phyloP scores from a whole-genome alignment of 768 basidiomycete genomes.

The Pisolithus orientalis region DNA sequence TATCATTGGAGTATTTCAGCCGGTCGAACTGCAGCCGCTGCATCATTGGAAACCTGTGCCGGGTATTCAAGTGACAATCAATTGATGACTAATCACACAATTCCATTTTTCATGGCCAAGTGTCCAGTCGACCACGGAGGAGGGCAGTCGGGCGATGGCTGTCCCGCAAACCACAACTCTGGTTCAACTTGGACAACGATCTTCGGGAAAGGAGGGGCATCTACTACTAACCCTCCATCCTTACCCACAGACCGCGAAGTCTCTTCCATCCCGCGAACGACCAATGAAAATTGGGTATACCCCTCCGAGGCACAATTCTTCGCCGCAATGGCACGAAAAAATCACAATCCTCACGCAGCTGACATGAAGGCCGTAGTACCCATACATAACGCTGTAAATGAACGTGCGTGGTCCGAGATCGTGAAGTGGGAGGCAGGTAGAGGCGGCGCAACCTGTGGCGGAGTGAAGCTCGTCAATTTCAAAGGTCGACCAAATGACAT shows the following conservation, averaged over 20 bases:
- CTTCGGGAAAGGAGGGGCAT: conserved; percentile 12
- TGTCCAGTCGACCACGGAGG: conserved; percentile 47
- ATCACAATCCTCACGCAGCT: conserved; percentile 77
- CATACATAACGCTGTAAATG: conserved; percentile 99
- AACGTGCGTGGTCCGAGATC: conserved; percentile 82
- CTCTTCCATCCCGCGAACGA: conserved; percentile 79
- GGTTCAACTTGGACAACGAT: conserved; percentile 38
- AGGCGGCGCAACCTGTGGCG: conserved; percentile 79
- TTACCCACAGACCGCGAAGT: conserved; percentile 72
- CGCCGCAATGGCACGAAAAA: conserved; percentile 92
- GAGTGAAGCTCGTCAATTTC: conserved; percentile 81
- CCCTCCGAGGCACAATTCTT: conserved; percentile 99
- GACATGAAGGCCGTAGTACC: conserved; percentile 97
- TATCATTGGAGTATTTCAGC: not conserved
- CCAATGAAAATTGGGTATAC: conserved; percentile 87
- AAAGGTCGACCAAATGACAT: conserved; percentile 79
- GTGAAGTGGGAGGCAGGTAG: conserved; percentile 76
- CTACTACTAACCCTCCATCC: conserved; percentile 11
- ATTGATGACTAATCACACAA: conserved; percentile 2
- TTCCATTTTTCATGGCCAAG: conserved; percentile 20
- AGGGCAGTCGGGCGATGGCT: conserved; percentile 31
- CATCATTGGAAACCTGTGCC: not conserved
- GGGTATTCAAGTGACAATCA: not conserved
- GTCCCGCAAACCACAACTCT: conserved; percentile 62
- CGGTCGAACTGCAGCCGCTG: no score